A percentile compares a stretch with the other conserved stretches of the same genome.
Conservation (phyloP, 495 filamentous ascomycete species). For the Clavariopsis aquatica region DNA sequence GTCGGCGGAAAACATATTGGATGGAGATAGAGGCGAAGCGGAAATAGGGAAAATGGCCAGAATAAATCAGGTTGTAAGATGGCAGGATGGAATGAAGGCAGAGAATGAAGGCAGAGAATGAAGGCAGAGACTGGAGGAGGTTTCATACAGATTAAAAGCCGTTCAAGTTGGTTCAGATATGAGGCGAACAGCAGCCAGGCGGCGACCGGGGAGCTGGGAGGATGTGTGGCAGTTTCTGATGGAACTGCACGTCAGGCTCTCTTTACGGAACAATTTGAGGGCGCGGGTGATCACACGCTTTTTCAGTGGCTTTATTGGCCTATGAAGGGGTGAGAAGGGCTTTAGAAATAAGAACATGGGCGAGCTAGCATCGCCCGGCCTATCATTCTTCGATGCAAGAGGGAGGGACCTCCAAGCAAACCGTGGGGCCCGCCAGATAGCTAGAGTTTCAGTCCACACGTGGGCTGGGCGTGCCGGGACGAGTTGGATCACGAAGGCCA, state of each 20-base stretch:
- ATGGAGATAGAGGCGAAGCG: not conserved
- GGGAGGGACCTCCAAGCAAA: conserved; percentile 3
- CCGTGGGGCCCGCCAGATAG: conserved; percentile 12
- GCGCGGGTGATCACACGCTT: conserved; percentile 18
- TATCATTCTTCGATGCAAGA: conserved; percentile 26
- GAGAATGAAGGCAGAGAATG: not conserved
- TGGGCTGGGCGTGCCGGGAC: conserved; percentile 13
- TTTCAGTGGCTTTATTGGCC: conserved; percentile 38
- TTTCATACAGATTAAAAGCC: conserved; percentile 24
- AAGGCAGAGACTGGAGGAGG: not conserved
- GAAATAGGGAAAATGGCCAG: not conserved
- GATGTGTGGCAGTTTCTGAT: conserved; percentile 17
- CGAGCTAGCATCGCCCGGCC: conserved; percentile 8
- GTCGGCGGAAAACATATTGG: conserved; percentile 38
- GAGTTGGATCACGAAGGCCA: not conserved
- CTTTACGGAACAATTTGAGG: conserved; percentile 17
- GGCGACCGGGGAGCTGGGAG: conserved; percentile 8
- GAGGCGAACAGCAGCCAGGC: conserved; percentile 4
- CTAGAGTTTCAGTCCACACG: conserved; percentile 31
- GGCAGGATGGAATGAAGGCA: conserved; percentile 9
- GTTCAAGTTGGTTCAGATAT: conserved; percentile 13
- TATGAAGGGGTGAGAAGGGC: conserved; percentile 8
- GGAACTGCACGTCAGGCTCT: conserved; percentile 19
- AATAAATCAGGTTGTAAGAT: conserved; percentile 2
- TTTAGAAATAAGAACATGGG: conserved; percentile 14